Base-by-base conservation (phyloP, 23 red algal genomes). In the Gracilariopsis chorda region DNA sequence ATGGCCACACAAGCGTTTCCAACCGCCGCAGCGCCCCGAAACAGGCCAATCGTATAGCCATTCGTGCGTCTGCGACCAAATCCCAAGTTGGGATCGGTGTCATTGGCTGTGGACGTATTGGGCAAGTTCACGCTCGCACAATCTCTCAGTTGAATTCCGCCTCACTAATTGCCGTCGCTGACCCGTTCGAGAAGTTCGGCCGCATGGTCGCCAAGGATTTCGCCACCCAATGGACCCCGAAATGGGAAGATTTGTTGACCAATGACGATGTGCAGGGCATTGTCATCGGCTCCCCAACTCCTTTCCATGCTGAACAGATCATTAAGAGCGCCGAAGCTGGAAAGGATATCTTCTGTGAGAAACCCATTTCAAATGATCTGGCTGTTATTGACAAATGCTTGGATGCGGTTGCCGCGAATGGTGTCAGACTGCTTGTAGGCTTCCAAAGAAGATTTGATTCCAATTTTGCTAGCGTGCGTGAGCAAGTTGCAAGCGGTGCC, bases 311-410 rank as follows among this genome's bases (percentile, higher is more conserved):
- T 10, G 97, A 99, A 28, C 97, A 99, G 87, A 94, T 99, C 29
- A 99, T 94, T n/a, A 42, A 74, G 40, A 78, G 67, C 23, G 97
- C 97, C 4, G 82, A 65, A 48, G 97, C 97, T 27, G 97, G 97
- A 6, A 99, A 99, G 89, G 88, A 96, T 47, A 99, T 99, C 24
- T 99, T 99, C 53, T 99, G 97, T 51, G 97, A 99, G 45, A 99
- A 99, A 84, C 97, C 97, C 51, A 99, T 99, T 67, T 92, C 85
- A 73, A 99, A 99, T 74, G 93, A 99, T 88, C 90, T 99, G 2
- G 81, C 56, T 36, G 72, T 70, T 25, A 99, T 99, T 82, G 97
- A 99, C 71, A 51, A 82, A 27, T 99, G 97, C 63, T 52, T 99
- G 1, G 80, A 67, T 23, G 92, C 78, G 23, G 93, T 95, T 10